Conservation (phyloP, 257 asterid genomes). For the Ophiorrhiza pumila region DNA sequence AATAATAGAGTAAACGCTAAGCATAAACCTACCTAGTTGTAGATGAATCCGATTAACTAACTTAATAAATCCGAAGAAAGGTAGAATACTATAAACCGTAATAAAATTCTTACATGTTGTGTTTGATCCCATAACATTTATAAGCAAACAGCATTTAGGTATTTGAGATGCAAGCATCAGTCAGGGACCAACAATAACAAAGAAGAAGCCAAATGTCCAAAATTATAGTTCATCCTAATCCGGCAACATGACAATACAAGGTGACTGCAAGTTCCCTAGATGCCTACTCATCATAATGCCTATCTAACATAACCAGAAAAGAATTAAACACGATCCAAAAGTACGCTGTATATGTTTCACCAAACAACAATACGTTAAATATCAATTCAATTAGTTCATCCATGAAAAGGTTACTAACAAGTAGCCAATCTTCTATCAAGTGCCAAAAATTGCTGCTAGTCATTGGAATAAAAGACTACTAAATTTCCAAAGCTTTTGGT, state of each 20-base stretch:
- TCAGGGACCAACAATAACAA: not conserved
- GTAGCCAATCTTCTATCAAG: not conserved
- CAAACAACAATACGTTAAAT: not conserved
- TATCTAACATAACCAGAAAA: not conserved
- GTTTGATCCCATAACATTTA: not conserved
- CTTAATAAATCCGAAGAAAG: not conserved
- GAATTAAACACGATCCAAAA: not conserved
- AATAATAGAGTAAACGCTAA: slow-evolving; percentile 6
- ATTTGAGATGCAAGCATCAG: slow-evolving; percentile 3
- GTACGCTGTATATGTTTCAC: not conserved
- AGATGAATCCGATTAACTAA: not conserved
- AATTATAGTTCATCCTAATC: not conserved
- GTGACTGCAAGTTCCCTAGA: slow-evolving; percentile 2
- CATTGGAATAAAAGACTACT: not conserved
- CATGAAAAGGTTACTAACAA: not conserved
- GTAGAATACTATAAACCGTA: not conserved
- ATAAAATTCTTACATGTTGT: not conserved
- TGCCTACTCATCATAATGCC: not conserved
- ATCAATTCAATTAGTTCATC: not conserved
- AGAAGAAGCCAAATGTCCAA: not conserved
- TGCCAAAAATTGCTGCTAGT: not conserved
- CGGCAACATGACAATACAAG: slow-evolving; percentile 8
- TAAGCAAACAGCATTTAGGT: not conserved
- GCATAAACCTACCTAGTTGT: not conserved
- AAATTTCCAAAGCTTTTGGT: not conserved